Conservation (phyloP, 305 asterid species). For the Caryopteris hybrid region DNA sequence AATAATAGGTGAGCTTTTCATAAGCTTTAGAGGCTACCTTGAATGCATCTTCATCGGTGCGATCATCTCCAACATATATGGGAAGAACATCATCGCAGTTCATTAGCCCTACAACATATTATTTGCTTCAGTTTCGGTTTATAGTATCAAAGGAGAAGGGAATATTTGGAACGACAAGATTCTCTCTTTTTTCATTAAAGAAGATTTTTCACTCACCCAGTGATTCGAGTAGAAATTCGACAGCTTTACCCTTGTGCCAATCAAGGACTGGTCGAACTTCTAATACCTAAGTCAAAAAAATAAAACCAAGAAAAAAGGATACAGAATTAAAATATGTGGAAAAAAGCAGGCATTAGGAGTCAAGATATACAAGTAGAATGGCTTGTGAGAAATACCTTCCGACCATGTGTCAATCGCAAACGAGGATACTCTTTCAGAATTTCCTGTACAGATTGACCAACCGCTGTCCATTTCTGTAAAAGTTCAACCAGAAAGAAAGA, state of each 20-base stretch:
- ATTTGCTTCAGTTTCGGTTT: neutral
- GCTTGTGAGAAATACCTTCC: conserved; percentile 56
- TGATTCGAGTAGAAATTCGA: conserved; percentile 87
- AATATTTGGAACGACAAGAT: neutral
- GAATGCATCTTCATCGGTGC: conserved; percentile 96
- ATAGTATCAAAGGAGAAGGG: neutral
- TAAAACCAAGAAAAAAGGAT: neutral
- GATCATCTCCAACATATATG: conserved; percentile 90
- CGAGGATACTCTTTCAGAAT: conserved; percentile 70
- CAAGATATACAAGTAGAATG: neutral
- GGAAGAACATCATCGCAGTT: conserved; percentile 72
- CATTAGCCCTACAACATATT: conserved; percentile 46
- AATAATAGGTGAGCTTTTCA: neutral
- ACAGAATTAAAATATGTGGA: neutral
- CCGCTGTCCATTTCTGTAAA: conserved; percentile 62
- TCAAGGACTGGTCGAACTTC: conserved; percentile 89
- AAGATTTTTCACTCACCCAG: conserved; percentile 56
- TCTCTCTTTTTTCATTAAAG: neutral
- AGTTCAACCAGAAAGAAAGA: neutral
- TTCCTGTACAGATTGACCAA: conserved; percentile 55
- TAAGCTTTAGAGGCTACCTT: conserved; percentile 42
- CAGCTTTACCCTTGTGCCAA: conserved; percentile 99
- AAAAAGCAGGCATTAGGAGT: neutral
- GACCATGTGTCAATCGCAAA: conserved; percentile 88
- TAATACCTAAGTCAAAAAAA: conserved; percentile 51